Evolutionary conservation across 2,329 filamentous ascomycete species (phyloP).

Genomic region (Truncatella angustata): DNA sequence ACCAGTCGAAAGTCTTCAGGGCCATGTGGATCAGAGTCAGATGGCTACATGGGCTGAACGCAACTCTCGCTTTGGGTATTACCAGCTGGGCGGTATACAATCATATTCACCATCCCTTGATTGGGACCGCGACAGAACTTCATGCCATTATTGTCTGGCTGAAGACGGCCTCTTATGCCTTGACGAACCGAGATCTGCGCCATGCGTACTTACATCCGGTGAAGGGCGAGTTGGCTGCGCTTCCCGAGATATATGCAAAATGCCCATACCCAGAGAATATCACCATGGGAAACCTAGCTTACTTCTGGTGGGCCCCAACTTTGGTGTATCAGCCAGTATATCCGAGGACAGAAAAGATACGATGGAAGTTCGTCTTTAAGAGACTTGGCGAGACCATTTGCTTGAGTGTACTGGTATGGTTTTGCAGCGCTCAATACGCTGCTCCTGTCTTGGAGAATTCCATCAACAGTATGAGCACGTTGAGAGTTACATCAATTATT

Average conservation of each 20-base stretch:
- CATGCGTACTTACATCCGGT: constrained; percentile 82
- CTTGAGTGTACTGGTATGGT: constrained; percentile 89
- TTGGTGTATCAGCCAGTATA: constrained; percentile 97
- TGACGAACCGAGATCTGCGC: constrained; percentile 93
- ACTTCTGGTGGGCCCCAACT: constrained; percentile 98
- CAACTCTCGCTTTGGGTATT: constrained; percentile 74
- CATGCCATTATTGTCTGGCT: constrained; percentile 96
- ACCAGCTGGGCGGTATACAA: constrained; percentile 88
- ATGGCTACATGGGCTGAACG: constrained; percentile 78
- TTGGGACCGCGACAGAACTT: constrained; percentile 85
- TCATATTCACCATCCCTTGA: constrained; percentile 86
- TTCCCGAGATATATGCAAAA: constrained; percentile 77
- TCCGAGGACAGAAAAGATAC: constrained; percentile 75
- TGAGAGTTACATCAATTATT: constrained; percentile 78
- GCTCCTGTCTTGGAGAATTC: constrained; percentile 88
- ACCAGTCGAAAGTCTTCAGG: constrained; percentile 65
- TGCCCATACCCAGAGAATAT: constrained; percentile 93
- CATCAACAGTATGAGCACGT: constrained; percentile 76
- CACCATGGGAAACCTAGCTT: constrained; percentile 80
- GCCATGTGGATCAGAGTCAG: constrained; percentile 79
- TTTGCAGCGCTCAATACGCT: constrained; percentile 91
- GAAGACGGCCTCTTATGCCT: constrained; percentile 92
- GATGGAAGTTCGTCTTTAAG: constrained; percentile 87
- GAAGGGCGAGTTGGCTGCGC: constrained; percentile 60
- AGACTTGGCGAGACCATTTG: constrained; percentile 74